phyloP scores from a whole-genome alignment of 345 rosid species.

The Pistacia atlantica region DNA sequence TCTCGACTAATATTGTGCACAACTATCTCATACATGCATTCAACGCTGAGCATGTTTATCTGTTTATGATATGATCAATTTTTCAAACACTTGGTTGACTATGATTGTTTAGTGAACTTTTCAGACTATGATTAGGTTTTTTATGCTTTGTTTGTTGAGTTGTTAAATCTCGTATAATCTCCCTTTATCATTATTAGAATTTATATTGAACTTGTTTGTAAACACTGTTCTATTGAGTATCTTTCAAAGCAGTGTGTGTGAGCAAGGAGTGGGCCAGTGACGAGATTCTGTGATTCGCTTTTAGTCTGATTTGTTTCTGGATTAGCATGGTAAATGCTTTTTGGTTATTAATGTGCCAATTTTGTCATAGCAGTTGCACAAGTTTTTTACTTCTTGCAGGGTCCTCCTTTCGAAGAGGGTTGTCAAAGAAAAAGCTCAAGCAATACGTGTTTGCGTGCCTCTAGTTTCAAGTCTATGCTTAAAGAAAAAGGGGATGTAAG shows the following conservation, averaged over 20 bases:
- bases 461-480: conserved; percentile 84
- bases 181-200: conserved; percentile 2
- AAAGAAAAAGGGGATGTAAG: conserved; percentile 67
- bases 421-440: conserved; percentile 77
- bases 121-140: neutral
- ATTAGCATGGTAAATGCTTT: conserved; percentile 23
- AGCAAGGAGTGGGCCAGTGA: conserved; percentile 35
- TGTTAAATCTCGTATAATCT: conserved; percentile 9
- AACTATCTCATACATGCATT: neutral
- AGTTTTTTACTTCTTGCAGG: conserved; percentile 39
- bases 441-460: conserved; percentile 62
- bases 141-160: neutral
- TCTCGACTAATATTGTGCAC: neutral
- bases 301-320: conserved; percentile 1
- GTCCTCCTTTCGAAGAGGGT: conserved; percentile 72
- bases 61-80: neutral
- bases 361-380: neutral
- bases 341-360: neutral
- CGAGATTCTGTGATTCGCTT: conserved; percentile 27
- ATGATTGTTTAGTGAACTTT: too few species aligned
- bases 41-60: neutral
- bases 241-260: conserved; percentile 36
- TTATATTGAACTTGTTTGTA: conserved; percentile 6
- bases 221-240: conserved; percentile 14
- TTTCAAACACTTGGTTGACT: neutral